Base-by-base conservation (phyloP, 495 filamentous ascomycete genomes). In the Penicillium lagena region DNA sequence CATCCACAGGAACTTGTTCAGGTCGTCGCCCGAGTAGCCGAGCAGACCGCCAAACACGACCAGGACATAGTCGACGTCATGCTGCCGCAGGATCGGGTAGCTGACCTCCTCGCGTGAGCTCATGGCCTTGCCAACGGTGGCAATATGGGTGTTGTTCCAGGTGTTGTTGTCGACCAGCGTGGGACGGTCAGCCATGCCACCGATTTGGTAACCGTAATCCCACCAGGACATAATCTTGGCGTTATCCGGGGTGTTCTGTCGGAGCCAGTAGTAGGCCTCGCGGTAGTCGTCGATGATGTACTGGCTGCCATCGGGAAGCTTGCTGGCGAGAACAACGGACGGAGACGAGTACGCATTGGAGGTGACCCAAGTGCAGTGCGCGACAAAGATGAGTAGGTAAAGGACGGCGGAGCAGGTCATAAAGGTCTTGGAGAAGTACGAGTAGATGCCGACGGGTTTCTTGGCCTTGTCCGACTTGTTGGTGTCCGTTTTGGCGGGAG, bases 1-100 rank as follows among this genome's bases (percentile, higher is more conserved):
- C 94, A 99, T 99, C 94, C 94, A 99, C 46, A 99, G 70, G 77
- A 99, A 99, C 72, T 99, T 99, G 73, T 99, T 99, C 77, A 99
- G 95, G 59, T 99, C 94, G 58, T 99, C 94, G 39, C 94, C 94
- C n/a, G 90, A 96, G 71, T 99, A 99, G 46, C 94, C 94, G 14
- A 99, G 73, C 38, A 99, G 77, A 52, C 89, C 94, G 56, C 94
- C 94, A 59, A 97, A 99, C 42, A 99, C 95, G 22, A 99, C 82
- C 38, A 99, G 78, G 38, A 99, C 88, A 55, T 99, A 99, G 66
- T 97, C 91, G 9, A 99, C 94, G 64, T 99, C 94, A 60, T 99
- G 94, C 64, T 97, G 87, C 43, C 90, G 81, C 72, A 99, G 86
- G 56, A 99, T 99, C 0, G 93, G 91, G 65, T 97, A 99, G 72